Evolutionary conservation across 2,329 filamentous ascomycete species (phyloP).

Genomic region (Dactylellina leptospora): DNA sequence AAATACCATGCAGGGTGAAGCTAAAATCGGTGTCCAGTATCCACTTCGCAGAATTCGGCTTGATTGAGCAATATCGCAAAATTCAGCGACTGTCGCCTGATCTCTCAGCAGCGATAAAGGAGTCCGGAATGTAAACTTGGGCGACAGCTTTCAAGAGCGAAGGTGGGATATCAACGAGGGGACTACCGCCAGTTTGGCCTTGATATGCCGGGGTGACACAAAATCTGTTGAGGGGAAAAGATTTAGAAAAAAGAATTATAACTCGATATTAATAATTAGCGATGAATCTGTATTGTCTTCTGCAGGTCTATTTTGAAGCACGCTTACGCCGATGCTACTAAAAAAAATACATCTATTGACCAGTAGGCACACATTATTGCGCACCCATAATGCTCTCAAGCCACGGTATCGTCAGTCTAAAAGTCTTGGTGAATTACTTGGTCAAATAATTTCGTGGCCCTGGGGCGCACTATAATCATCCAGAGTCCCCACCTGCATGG

Average conservation of each 20-base stretch:
- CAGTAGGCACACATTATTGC: too few species aligned
- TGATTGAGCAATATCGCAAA: background rate
- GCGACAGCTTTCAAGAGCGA: slow-evolving; percentile 24
- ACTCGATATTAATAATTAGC: slow-evolving; percentile 11
- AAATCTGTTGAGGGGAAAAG: background rate
- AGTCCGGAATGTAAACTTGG: slow-evolving; percentile 5
- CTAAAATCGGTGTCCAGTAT: background rate
- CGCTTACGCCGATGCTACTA: slow-evolving; percentile 42
- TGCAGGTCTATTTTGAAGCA: slow-evolving; percentile 23
- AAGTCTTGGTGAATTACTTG: too few species aligned
- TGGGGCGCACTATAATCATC: too few species aligned
- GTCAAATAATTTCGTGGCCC: too few species aligned
- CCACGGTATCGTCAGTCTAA: too few species aligned
- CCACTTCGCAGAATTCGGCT: background rate
- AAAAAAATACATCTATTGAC: slow-evolving; percentile 29
- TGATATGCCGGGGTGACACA: slow-evolving; percentile 13
- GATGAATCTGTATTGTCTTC: slow-evolving; percentile 5
- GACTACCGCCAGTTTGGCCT: background rate
- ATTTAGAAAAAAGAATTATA: background rate
- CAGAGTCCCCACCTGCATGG: too few species aligned
- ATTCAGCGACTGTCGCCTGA: slow-evolving; percentile 17
- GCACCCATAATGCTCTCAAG: too few species aligned
- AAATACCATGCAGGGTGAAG: background rate
- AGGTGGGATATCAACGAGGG: slow-evolving; percentile 2
- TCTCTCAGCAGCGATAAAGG: slow-evolving; percentile 5